Evolutionary conservation across 2,329 filamentous ascomycete species (phyloP).

Genomic region (Ophiostoma quercus): DNA sequence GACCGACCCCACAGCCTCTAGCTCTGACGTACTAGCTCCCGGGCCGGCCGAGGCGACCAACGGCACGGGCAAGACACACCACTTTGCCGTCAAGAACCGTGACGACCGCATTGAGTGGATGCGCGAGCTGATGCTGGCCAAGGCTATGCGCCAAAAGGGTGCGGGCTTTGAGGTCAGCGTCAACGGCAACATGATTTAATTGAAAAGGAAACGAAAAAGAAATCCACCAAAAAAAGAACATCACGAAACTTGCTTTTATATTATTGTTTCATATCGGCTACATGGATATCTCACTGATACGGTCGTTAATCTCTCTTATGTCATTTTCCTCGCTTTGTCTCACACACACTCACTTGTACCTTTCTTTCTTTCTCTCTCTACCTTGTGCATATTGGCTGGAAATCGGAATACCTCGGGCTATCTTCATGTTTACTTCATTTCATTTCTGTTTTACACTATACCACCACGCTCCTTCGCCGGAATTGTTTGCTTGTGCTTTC

Average conservation of each 20-base stretch:
- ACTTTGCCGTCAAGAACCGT: constrained; percentile 82
- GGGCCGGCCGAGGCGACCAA: constrained; percentile 46
- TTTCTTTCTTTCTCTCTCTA: too few relatives aligned
- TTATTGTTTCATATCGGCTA: constrained; percentile 12
- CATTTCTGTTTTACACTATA: too few relatives aligned
- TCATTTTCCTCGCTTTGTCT: constrained; percentile 27
- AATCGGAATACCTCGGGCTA: too few relatives aligned
- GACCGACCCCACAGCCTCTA: constrained; percentile 4
- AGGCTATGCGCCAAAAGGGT: constrained; percentile 77
- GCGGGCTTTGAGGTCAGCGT: constrained; percentile 78
- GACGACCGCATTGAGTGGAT: constrained; percentile 97
- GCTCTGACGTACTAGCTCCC: constrained; percentile 29
- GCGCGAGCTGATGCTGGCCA: constrained; percentile 86
- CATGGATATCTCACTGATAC: constrained; percentile 2
- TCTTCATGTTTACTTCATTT: too few relatives aligned
- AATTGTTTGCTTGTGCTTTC: too few relatives aligned
- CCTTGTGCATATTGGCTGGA: too few relatives aligned
- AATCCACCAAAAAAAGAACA: background rate
- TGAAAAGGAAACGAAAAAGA: background rate
- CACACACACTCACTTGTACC: background rate
- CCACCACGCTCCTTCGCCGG: too few relatives aligned
- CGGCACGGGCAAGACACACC: constrained; percentile 75
- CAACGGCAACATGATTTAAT: constrained; percentile 69
- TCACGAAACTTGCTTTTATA: constrained; percentile 4
- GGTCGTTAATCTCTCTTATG: background rate